Percentiles rank a stretch among this genome's conserved stretches.
phyloP scores from a whole-genome alignment of 202 grass and related monocot species.

The Bolboschoenoplectus hybrid region DNA sequence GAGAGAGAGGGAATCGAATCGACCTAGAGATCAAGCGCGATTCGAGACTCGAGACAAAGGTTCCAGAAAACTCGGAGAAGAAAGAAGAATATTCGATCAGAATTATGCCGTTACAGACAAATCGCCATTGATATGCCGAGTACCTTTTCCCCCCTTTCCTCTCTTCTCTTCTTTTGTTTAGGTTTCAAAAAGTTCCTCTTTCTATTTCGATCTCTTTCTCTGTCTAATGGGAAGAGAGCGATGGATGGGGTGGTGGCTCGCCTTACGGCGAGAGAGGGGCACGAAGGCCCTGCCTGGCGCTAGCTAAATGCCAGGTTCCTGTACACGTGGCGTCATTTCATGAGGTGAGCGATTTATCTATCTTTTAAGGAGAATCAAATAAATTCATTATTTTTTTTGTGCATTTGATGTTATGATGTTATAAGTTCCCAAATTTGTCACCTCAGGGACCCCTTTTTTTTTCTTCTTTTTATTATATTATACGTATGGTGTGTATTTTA shows the following conservation, averaged over 20 bases:
- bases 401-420: slow-evolving; percentile 25
- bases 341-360: slow-evolving; percentile 30
- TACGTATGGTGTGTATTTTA: background rate
- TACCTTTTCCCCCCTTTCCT: background rate
- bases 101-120: slow-evolving; percentile 29
- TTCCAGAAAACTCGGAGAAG: slow-evolving; percentile 14
- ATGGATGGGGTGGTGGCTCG: slow-evolving; percentile 20
- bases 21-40: background rate
- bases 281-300: slow-evolving; percentile 19
- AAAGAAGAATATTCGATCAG: slow-evolving; percentile 24
- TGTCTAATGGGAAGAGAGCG: slow-evolving; percentile 14
- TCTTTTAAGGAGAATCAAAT: background rate
- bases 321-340: slow-evolving; percentile 15
- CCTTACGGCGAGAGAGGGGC: slow-evolving; percentile 41
- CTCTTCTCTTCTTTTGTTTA: background rate
- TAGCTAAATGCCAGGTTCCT: slow-evolving; percentile 19
- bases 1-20: slow-evolving; percentile 28
- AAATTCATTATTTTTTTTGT: background rate
- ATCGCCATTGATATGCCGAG: slow-evolving; percentile 24
- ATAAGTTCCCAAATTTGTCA: slow-evolving; percentile 5
- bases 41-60: background rate
- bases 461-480: background rate
- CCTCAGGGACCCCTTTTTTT: background rate
- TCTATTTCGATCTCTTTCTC: slow-evolving; percentile 11
- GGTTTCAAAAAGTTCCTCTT: background rate